Conservation (phyloP, 805 yeast species). For the Cyberlindnera samutprakarnensis region DNA sequence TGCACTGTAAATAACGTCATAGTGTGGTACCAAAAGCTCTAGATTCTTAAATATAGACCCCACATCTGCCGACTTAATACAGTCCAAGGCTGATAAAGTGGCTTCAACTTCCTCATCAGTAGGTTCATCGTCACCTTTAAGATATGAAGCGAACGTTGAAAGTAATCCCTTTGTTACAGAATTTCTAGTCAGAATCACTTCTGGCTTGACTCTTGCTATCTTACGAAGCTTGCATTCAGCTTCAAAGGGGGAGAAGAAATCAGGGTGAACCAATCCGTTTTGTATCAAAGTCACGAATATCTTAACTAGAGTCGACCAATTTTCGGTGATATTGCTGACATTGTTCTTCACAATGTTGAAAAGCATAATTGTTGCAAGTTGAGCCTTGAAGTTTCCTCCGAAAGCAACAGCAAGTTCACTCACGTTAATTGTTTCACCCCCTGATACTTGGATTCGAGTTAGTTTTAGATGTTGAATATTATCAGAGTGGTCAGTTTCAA, state of each 20-base stretch:
- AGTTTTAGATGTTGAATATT: slow-evolving; percentile 11
- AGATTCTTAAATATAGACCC: slow-evolving; percentile 47
- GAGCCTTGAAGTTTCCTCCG: slow-evolving; percentile 90
- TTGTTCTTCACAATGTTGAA: slow-evolving; percentile 68
- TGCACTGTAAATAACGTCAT: slow-evolving; percentile 20
- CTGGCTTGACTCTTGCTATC: slow-evolving; percentile 59
- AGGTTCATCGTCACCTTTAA: slow-evolving; percentile 95
- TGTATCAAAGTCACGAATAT: slow-evolving; percentile 61
- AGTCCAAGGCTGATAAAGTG: slow-evolving; percentile 75
- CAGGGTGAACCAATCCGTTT: slow-evolving; percentile 63
- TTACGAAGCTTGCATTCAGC: slow-evolving; percentile 42
- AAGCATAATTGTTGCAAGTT: slow-evolving; percentile 77
- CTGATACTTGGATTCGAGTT: slow-evolving; percentile 21
- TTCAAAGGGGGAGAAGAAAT: slow-evolving; percentile 59
- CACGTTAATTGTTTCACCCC: slow-evolving; percentile 45
- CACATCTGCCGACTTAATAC: slow-evolving; percentile 65
- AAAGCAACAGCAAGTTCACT: slow-evolving; percentile 76
- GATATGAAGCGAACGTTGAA: slow-evolving; percentile 84
- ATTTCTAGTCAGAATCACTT: slow-evolving; percentile 52
- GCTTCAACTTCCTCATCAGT: slow-evolving; percentile 87
- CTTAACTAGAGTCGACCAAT: slow-evolving; percentile 55
- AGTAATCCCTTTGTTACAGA: slow-evolving; percentile 74
- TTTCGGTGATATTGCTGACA: slow-evolving; percentile 33
- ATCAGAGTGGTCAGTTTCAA: slow-evolving; percentile 1
- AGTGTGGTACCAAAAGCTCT: slow-evolving; percentile 1